Conservation (phyloP, 2,329 filamentous ascomycete genomes). For the Colletotrichum sansevieriae region DNA sequence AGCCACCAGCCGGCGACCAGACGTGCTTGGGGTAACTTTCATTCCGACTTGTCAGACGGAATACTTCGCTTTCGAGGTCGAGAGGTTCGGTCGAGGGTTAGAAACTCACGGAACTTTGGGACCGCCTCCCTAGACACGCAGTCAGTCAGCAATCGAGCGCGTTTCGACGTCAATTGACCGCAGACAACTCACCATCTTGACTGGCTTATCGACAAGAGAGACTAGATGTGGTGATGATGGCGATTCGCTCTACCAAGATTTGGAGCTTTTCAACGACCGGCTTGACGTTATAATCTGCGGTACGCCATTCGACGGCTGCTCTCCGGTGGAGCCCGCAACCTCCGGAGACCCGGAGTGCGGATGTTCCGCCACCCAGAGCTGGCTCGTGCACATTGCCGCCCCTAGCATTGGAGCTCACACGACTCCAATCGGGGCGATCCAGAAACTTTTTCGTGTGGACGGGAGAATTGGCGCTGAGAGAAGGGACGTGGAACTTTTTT, state of each 20-base stretch:
- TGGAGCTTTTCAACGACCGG: conserved; percentile 30
- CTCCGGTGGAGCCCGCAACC: conserved; percentile 26
- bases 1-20: conserved; percentile 98
- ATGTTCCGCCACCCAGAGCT: conserved; percentile 30
- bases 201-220: conserved; percentile 52
- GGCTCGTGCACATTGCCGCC: conserved; percentile 33
- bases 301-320: conserved; percentile 25
- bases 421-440: conserved; percentile 47
- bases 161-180: background rate
- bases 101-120: conserved; percentile 69
- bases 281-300: conserved; percentile 37
- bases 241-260: conserved; percentile 43
- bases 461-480: conserved; percentile 36
- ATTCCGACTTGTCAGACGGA: conserved; percentile 28
- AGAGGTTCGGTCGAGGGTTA: conserved; percentile 38
- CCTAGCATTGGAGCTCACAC: conserved; percentile 48
- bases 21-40: conserved; percentile 96
- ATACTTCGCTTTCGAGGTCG: conserved; percentile 42
- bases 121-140: conserved; percentile 76
- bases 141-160: conserved; percentile 54
- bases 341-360: conserved; percentile 31
- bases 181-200: conserved; percentile 68
- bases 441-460: conserved; percentile 53
- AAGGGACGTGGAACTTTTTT: conserved; percentile 37
- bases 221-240: conserved; percentile 39